Evolutionary conservation across 192 early-diverging fungal genomes (phyloP).

Genomic region (Podila verticillata): DNA sequence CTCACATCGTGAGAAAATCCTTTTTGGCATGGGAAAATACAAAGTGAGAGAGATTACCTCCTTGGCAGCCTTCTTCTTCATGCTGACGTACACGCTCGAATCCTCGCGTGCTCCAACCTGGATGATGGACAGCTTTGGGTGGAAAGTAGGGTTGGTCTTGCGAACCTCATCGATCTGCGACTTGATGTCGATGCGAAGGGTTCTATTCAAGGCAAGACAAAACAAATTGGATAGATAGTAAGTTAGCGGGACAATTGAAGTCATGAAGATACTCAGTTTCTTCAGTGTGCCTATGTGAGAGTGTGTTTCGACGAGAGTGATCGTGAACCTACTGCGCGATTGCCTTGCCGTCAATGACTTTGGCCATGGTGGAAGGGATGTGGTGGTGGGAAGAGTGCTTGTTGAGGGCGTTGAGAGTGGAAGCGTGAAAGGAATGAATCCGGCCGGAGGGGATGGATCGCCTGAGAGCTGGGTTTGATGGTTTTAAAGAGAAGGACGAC

Average conservation of each 20-base stretch:
- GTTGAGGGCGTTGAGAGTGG: background rate
- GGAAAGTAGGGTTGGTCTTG: conserved; percentile 71
- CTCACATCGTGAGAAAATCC: background rate
- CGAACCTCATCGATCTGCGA: conserved; percentile 73
- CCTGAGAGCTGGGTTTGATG: background rate
- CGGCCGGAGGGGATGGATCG: conserved; percentile 4
- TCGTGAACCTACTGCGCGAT: conserved; percentile 70
- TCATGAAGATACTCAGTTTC: background rate
- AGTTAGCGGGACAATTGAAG: background rate
- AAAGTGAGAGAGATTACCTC: conserved; percentile 65
- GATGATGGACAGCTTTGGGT: conserved; percentile 87
- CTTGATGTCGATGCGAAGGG: conserved; percentile 77
- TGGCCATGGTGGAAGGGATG: conserved; percentile 50
- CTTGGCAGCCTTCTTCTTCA: conserved; percentile 91
- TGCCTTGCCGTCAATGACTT: conserved; percentile 82
- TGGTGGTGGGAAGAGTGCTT: background rate
- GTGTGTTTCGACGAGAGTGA: background rate
- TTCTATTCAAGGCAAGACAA: conserved; percentile 43
- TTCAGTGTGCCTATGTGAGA: background rate
- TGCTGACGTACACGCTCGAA: conserved; percentile 91
- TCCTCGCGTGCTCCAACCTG: conserved; percentile 97
- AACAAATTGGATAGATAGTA: background rate
- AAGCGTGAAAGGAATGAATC: conserved; percentile 7
- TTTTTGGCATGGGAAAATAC: background rate
- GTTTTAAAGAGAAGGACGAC: background rate